Evolutionary conservation across 1,284 basidiomycete species (phyloP), one percentile per base, ranked within the genome.

Genomic region (Fomes fomentarius): DNA sequence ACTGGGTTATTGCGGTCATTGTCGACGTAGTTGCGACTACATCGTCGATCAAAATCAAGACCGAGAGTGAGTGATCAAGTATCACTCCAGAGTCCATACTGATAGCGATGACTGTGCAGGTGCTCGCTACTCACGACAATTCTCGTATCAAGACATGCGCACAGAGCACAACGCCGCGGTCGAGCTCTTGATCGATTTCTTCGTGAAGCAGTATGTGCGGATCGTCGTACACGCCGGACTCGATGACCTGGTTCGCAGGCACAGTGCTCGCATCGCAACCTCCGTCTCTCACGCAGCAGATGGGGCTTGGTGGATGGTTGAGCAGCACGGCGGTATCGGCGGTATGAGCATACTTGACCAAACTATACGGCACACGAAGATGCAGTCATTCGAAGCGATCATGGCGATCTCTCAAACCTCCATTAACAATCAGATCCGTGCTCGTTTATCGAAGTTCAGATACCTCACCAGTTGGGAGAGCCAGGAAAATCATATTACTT

Each of bases 371-470:
- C 57, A 58, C 39, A 63, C 62, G 40, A 57, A 63, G 50, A 64
- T 66, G 59, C 47, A 49, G 45, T 65, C 66, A 47, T 72, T 68
- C 61, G 72, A 74, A 57, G 58, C 67, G 40, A 57, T 72, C 61
- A 58, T 59, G 21, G 68, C 70, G 1, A 57, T 74, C 47, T 69
- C 71, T 0, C 69, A 72, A 49, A 57, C 60, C 3, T 65, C 69
- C 1, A 63, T 73, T 61, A 69, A 69, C 55, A 56, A 52, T 14
- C 61, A 67, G 41, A 62, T 52, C 56, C 38, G 45, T 50, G 10
- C 50, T 63, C 33, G 66, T 61, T 61, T 52, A 35, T 31, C 33
- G 4, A 51, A 54, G n/a, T 42, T 56, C n/a, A 39, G 28, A 7
- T 40, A 50, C 9, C 41, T 69, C 41, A 30, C 54, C 4, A 61